Base-by-base conservation (phyloP, 139 green algal genomes). In the Auxenochlorella pyrenoidosa region DNA sequence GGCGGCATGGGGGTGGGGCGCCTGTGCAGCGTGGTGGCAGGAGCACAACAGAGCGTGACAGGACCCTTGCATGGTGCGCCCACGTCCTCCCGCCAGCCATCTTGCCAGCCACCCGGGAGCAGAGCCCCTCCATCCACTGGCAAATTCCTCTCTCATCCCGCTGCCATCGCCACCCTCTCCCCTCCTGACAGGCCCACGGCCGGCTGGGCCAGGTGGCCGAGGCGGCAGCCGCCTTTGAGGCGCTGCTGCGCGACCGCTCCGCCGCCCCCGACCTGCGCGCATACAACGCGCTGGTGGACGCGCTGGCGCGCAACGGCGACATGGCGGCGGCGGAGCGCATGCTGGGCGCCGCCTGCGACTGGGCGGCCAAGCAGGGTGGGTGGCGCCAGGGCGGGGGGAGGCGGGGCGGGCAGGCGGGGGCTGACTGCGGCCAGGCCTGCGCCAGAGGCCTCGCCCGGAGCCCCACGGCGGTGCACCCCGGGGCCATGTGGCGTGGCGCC, bases 251-350 rank as follows among this genome's bases (percentile, higher is more conserved):
- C 30, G 91, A 91, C 81, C 66, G 80, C 2, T 63, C 80, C 0
- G 90, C 87, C 51, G 60, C 47, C 13, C 40, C 89, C 0, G 94
- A 97, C 84, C 41, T 89, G 32, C 66, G 75, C 0, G 92, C 92
- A 3, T 90, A 93, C 75, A 94, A 89, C 41, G 92, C 92, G 15
- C n/a, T 95, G 10, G 85, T 90, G 21, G 85, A 92, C 22, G 91
- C 91, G 28, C 88, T 95, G 78, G 90, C 89, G 5, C 75, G 68
- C 19, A 71, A 47, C 18, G 94, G 93, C 0, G 77, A 90, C 30
- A 93, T 96, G 86, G 44, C 28, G n/a, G 93, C 91, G 19, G 94
- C 94, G 21, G 92, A 92, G 72, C 81, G 51, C 12, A 87, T 91
- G 43, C 85, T 92, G 71, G 58, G 84, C 10, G 41, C 40, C 0